Conservation (phyloP, 208 protist species). For the Wallacemonas sp. region DNA sequence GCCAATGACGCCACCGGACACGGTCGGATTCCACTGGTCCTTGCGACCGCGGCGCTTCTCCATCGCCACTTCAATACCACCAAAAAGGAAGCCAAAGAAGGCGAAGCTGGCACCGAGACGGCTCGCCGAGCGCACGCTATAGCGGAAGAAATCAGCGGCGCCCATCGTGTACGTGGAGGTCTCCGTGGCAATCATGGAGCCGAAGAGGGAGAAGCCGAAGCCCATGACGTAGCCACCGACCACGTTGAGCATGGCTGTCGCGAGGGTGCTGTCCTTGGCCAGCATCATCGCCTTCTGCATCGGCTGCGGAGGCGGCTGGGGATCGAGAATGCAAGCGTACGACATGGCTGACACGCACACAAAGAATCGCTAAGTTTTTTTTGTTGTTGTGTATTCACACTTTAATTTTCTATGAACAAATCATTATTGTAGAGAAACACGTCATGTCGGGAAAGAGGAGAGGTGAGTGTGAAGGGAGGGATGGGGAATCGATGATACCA, state of each 20-base stretch:
- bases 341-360: constrained; percentile 17
- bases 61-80: constrained; percentile 86
- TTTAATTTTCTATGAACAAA: neutral
- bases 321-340: constrained; percentile 56
- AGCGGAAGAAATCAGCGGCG: constrained; percentile 84
- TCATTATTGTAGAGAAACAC: no score
- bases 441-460: no score
- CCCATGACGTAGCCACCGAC: constrained; percentile 89
- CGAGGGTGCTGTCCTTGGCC: constrained; percentile 61
- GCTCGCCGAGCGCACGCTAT: constrained; percentile 68
- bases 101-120: constrained; percentile 75
- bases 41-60: constrained; percentile 91
- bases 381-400: constrained; percentile 22
- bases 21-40: constrained; percentile 84
- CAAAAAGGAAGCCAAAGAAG: constrained; percentile 90
- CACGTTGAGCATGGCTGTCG: constrained; percentile 62
- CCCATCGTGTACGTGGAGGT: constrained; percentile 89
- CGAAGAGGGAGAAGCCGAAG: constrained; percentile 87
- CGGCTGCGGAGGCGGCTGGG: constrained; percentile 54
- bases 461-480: no score
- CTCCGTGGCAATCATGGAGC: constrained; percentile 84
- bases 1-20: constrained; percentile 70
- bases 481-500: no score
- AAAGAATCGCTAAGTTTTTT: constrained; percentile 9
- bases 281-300: constrained; percentile 70